Percentiles rank a stretch among this genome's conserved stretches.
These are phyloP conservation scores for Thalassiosira profunda DNA, from an alignment of 108 stramenopile genomes.

Conservation along the genomic window DNA sequence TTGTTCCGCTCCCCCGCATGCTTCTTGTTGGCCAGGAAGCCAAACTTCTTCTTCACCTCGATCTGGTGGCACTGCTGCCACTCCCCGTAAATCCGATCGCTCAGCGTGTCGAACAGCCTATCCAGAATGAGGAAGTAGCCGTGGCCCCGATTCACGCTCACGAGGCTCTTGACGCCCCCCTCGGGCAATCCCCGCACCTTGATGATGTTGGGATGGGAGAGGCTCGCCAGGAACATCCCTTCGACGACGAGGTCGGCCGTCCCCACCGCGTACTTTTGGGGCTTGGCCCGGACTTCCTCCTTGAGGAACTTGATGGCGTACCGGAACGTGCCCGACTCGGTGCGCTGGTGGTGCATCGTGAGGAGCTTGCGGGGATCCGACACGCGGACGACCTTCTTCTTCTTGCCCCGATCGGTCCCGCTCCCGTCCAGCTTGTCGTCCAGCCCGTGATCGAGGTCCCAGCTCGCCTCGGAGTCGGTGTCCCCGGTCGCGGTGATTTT, in stretches of 20 bases:
- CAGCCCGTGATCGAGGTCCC: neutral
- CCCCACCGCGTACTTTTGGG: conserved; percentile 64
- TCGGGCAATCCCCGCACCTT: conserved; percentile 68
- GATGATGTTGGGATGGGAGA: conserved; percentile 81
- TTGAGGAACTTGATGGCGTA: conserved; percentile 69
- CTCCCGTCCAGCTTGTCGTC: neutral
- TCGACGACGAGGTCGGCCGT: conserved; percentile 79
- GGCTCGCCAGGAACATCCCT: conserved; percentile 66
- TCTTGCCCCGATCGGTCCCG: neutral
- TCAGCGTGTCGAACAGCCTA: conserved; percentile 77
- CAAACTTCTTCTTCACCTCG: conserved; percentile 9
- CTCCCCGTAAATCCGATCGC: conserved; percentile 44
- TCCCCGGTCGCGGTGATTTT: conserved; percentile 1
- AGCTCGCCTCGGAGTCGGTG: neutral
- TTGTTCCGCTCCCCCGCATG: conserved; percentile 1
- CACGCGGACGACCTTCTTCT: neutral
- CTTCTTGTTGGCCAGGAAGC: neutral
- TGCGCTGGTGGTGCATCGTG: neutral
- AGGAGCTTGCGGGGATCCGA: conserved; percentile 4
- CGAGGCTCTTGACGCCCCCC: conserved; percentile 48
- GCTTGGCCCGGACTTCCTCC: conserved; percentile 49
- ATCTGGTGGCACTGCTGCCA: conserved; percentile 14
- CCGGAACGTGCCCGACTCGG: conserved; percentile 13
- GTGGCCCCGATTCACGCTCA: conserved; percentile 27
- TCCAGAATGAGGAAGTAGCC: conserved; percentile 82